These are phyloP conservation scores for Trichoderma gracile DNA, from an alignment of 2,329 filamentous ascomycete species.

Conservation along the genomic window DNA sequence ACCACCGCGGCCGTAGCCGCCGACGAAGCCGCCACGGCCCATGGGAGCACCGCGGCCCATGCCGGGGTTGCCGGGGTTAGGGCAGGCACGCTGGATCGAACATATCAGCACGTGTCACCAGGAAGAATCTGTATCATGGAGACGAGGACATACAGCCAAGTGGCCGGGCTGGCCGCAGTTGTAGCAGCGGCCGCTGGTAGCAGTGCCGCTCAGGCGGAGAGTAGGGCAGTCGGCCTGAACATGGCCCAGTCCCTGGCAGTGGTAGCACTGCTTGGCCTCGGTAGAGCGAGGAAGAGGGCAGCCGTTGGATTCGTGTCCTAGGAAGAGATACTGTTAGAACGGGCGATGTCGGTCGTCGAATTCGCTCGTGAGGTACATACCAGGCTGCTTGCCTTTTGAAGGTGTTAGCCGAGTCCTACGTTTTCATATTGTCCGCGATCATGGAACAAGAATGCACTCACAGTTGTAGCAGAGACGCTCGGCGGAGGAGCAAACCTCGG, in stretches of 20 bases:
- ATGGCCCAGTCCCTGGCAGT: slow-evolving; percentile 97
- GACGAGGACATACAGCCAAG: slow-evolving; percentile 67
- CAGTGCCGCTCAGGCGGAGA: slow-evolving; percentile 81
- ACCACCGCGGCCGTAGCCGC: slow-evolving; percentile 69
- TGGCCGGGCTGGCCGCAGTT: slow-evolving; percentile 93
- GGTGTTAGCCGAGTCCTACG: slow-evolving; percentile 30
- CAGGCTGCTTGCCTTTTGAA: slow-evolving; percentile 73
- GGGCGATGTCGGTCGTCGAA: background rate
- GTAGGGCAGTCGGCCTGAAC: slow-evolving; percentile 99
- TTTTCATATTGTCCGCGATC: background rate
- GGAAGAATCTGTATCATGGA: background rate
- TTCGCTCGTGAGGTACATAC: slow-evolving; percentile 40
- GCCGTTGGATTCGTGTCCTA: slow-evolving; percentile 92
- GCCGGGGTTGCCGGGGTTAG: slow-evolving; percentile 63
- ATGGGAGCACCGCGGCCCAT: slow-evolving; percentile 67
- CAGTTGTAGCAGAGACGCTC: slow-evolving; percentile 99
- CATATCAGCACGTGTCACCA: background rate
- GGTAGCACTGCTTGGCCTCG: slow-evolving; percentile 99
- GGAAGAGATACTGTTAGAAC: slow-evolving; percentile 12
- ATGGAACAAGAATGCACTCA: slow-evolving; percentile 48
- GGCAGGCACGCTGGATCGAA: slow-evolving; percentile 69
- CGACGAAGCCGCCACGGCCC: slow-evolving; percentile 68
- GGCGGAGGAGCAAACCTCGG: slow-evolving; percentile 93
- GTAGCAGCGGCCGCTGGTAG: slow-evolving; percentile 88
- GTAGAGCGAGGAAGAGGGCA: slow-evolving; percentile 96